A percentile compares a stretch with the other conserved stretches of the same genome.
These are phyloP conservation scores for Citrus inodora DNA, from an alignment of 345 rosid species.

Conservation along the genomic window DNA sequence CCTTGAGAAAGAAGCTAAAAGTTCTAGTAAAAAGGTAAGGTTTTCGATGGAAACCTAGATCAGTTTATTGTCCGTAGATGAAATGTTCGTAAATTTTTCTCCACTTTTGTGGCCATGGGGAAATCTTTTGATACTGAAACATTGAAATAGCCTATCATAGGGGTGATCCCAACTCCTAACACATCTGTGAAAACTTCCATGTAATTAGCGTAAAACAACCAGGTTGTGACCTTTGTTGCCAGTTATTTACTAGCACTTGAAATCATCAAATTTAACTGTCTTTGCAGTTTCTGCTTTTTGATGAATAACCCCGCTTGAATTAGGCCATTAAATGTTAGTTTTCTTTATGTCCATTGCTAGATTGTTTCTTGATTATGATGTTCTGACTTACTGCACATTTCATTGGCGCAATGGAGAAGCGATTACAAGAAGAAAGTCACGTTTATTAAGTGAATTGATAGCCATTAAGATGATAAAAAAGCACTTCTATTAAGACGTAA, in stretches of 20 bases:
- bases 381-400: too few species aligned
- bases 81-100: background rate
- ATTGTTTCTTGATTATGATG: too few species aligned
- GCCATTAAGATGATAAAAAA: too few species aligned
- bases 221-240: background rate
- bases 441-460: too few species aligned
- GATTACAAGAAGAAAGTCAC: too few species aligned
- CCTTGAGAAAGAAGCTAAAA: conserved; percentile 7
- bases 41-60: conserved; percentile 18
- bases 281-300: too few species aligned
- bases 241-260: background rate
- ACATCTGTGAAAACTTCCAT: background rate
- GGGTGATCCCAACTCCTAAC: background rate
- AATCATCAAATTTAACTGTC: too few species aligned
- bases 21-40: conserved; percentile 13
- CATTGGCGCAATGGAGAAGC: too few species aligned
- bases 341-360: too few species aligned
- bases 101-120: background rate
- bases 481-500: too few species aligned
- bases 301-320: too few species aligned
- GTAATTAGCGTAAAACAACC: background rate
- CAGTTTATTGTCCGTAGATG: background rate
- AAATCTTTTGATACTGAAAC: background rate
- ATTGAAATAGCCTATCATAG: background rate
- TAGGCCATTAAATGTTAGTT: too few species aligned